Percentiles rank a stretch among this genome's conserved stretches.
Evolutionary conservation across 2,329 filamentous ascomycete species (phyloP).

Genomic region (Pezicula carpinea): DNA sequence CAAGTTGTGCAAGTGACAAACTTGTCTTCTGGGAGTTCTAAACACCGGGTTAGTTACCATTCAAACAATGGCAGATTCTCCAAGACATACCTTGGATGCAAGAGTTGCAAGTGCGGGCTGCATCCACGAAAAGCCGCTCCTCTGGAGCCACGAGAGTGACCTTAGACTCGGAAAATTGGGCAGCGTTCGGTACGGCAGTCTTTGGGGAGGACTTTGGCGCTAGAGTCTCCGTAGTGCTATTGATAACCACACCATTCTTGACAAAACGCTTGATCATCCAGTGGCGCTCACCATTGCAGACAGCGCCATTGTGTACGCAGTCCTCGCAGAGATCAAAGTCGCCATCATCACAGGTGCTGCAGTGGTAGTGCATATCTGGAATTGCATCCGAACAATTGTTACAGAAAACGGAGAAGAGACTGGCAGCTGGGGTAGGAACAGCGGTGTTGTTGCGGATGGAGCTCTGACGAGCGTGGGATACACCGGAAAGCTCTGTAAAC

Average conservation of each 20-base stretch:
- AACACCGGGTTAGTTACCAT: slow-evolving; percentile 19
- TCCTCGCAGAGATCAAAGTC: slow-evolving; percentile 88
- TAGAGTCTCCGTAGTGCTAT: slow-evolving; percentile 80
- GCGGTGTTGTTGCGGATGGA: slow-evolving; percentile 6
- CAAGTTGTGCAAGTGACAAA: slow-evolving; percentile 84
- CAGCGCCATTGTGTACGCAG: slow-evolving; percentile 71
- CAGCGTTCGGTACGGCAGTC: slow-evolving; percentile 18
- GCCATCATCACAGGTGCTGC: slow-evolving; percentile 85
- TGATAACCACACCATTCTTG: slow-evolving; percentile 71
- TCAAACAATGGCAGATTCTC: neutral
- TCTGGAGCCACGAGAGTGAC: slow-evolving; percentile 18
- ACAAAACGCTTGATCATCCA: slow-evolving; percentile 93
- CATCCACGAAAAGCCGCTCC: slow-evolving; percentile 18
- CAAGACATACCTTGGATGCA: slow-evolving; percentile 56
- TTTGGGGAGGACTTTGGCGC: too few species aligned
- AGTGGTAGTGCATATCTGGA: slow-evolving; percentile 84
- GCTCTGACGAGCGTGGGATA: slow-evolving; percentile 22
- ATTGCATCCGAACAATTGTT: slow-evolving; percentile 82
- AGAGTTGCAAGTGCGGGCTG: slow-evolving; percentile 53
- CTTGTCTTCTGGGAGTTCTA: slow-evolving; percentile 60
- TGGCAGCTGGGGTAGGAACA: slow-evolving; percentile 8
- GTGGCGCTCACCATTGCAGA: slow-evolving; percentile 75
- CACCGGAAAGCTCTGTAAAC: slow-evolving; percentile 26
- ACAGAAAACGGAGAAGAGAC: slow-evolving; percentile 82
- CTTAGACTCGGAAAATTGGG: slow-evolving; percentile 17